Base-by-base conservation (phyloP, 768 basidiomycete genomes). In the Gloeophyllum trabeum region DNA sequence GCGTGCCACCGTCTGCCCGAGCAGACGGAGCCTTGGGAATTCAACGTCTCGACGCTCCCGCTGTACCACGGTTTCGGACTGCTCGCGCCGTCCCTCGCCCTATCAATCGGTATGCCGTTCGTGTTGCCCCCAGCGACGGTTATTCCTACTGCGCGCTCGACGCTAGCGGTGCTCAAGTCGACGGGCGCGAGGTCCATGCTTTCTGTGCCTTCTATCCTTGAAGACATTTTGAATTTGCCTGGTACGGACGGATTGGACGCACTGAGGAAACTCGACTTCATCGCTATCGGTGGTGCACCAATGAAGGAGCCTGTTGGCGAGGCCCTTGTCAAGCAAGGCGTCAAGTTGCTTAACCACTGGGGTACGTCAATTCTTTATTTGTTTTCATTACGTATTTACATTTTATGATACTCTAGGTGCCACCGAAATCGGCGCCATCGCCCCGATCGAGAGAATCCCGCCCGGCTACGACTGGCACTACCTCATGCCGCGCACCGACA, bases 1-100 rank as follows among this genome's bases (percentile, higher is more conserved):
- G 52, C 61, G 1, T 60, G 60, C 34, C 64, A 67, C 43, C 54
- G 58, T 30, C 48, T 67, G 21, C 57, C 61, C 4, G 54, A 59
- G 25, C 53, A 59, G 43, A 46, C 48, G 2, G 52, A 56, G 1
- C 47, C 56, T 3, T 62, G 57, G 43, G 40, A 48, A 2, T 59
- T 58, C 42, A 58, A 57, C 36, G 59, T 64, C 2, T 65, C 64
- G 3, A 64, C 62, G 7, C 47, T 66, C 5, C 65, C 64, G 13
- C 45, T 67, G 5, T 66, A 64, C 44, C 65, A 66, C 46, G 61
- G 63, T 2, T 67, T 63, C 45, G 64, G 65, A n/a, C 51, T 62
- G 12, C 45, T 64, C 23, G 63, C 63, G 5, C 60, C 62, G 0
- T 46, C 47, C 13, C 51, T 66, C 21, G 59, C 64, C 1, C 56